A percentile compares a stretch with the other conserved stretches of the same genome.
Conservation (phyloP, 768 basidiomycete species). For the Crucibulum laeve region DNA sequence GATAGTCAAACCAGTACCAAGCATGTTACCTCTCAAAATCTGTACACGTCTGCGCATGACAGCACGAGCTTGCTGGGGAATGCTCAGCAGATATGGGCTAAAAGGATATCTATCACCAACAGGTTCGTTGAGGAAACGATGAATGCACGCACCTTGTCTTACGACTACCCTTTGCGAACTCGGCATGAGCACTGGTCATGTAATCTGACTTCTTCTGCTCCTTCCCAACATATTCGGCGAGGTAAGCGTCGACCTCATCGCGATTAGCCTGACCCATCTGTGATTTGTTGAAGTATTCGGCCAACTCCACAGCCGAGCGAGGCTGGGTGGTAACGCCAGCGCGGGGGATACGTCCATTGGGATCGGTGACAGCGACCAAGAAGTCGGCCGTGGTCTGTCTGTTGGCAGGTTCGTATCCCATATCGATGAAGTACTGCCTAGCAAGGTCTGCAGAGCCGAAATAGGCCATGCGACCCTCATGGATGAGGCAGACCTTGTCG, state of each 20-base stretch:
- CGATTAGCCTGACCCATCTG: slow-evolving; percentile 34
- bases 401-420: slow-evolving; percentile 57
- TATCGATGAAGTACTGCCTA: slow-evolving; percentile 64
- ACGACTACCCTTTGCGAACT: slow-evolving; percentile 43
- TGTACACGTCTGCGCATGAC: slow-evolving; percentile 42
- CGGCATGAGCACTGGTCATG: slow-evolving; percentile 40
- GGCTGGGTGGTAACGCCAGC: slow-evolving; percentile 39
- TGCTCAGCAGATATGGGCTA: slow-evolving; percentile 42
- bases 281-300: slow-evolving; percentile 38
- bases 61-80: slow-evolving; percentile 39
- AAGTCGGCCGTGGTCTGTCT: slow-evolving; percentile 67
- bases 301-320: slow-evolving; percentile 56
- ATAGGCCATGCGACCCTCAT: slow-evolving; percentile 71
- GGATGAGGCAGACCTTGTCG: slow-evolving; percentile 79
- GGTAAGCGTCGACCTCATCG: slow-evolving; percentile 43
- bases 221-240: slow-evolving; percentile 37
- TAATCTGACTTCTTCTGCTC: slow-evolving; percentile 38
- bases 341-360: slow-evolving; percentile 49
- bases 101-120: background rate
- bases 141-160: slow-evolving; percentile 23
- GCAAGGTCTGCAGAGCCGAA: slow-evolving; percentile 67
- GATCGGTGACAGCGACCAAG: slow-evolving; percentile 58
- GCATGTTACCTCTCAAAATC: slow-evolving; percentile 35
- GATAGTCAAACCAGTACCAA: slow-evolving; percentile 29
- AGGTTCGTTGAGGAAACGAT: slow-evolving; percentile 1